Evolutionary conservation across 139 green algal species (phyloP).

Genomic region (Chlamydomonas sp.): DNA sequence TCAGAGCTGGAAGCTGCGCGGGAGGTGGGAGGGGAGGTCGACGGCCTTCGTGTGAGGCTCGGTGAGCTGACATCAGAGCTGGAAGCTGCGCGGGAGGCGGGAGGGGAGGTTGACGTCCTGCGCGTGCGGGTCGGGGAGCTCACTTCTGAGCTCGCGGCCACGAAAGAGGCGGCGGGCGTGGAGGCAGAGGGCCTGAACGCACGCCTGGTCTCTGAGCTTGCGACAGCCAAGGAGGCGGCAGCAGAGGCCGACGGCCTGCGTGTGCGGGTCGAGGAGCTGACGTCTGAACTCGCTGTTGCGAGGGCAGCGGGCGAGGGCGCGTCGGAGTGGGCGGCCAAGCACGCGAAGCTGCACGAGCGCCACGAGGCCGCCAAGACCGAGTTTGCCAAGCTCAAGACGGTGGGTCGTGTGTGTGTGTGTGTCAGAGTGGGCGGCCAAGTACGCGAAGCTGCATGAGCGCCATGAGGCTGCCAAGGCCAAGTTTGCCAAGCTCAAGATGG

Average conservation of each 20-base stretch:
- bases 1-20: too few species aligned
- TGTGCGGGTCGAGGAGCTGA: too few species aligned
- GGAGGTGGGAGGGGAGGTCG: too few species aligned
- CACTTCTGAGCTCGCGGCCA: not conserved
- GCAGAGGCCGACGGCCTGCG: too few species aligned
- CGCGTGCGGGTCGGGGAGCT: not conserved
- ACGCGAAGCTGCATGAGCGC: conserved; percentile 9
- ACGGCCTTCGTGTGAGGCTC: too few species aligned
- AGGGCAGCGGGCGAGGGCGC: too few species aligned
- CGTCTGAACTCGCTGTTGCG: too few species aligned
- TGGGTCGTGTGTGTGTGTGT: too few species aligned
- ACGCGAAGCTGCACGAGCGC: conserved; percentile 8
- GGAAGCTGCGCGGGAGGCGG: not conserved
- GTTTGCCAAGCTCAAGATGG: conserved; percentile 17
- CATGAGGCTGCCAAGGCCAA: conserved; percentile 8
- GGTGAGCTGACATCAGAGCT: too few species aligned
- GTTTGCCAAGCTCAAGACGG: conserved; percentile 22
- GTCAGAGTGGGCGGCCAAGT: conserved; percentile 8
- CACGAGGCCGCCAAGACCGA: conserved; percentile 10
- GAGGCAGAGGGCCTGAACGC: too few species aligned
- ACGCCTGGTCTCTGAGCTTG: too few species aligned
- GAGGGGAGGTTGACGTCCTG: not conserved
- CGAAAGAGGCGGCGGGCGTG: not conserved
- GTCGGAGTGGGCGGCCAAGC: not conserved
- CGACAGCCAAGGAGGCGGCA: too few species aligned